Evolutionary conservation across 2,329 filamentous ascomycete species (phyloP), one percentile per base, ranked within the genome.

Genomic region (Calonectria fujianensis): DNA sequence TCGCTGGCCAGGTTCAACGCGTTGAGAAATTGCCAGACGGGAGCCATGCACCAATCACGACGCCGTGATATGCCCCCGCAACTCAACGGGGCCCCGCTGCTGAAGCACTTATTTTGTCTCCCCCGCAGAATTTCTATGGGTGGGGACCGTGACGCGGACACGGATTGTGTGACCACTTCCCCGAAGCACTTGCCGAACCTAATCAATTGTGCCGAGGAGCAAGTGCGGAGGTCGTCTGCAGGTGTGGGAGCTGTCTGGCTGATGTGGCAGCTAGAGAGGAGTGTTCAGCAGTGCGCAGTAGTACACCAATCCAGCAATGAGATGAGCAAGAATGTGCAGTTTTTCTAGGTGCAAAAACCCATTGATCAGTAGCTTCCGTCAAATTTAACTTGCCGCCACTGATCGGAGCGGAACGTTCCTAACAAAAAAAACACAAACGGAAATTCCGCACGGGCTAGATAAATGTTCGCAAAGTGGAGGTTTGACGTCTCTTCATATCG

Each of bases 21-120:
- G 45, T 24, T 48, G 45, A 24, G 45, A 48, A 24, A 48, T 63
- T 63, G 57, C 16, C 29, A 63, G 37, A n/a, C 35, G 24, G 27
- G 10, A 6, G 18, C 35, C 14, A 1, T 45, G 41, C 41, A 9
- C 57, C 57, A 63, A 63, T 37, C 57, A 63, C 4, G 3, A 18
- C 14, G 13, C 24, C 24, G 10, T 20, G 4, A 20, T 63, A 8
- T 27, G 14, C 24, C 57, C 57, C 57, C 27, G 35, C 24, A 13
- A 27, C 57, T 27, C 31, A 45, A 45, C 18, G 41, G 13, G 57
- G 57, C 24, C 27, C 57, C 57, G 37, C 57, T 16, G 10, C 7
- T 63, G 57, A 41, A 11, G 13, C 14, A 37, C 3, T 63, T 63
- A 63, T 63, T 63, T 41, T 63, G 57, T 63, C 57, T 13, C n/a